phyloP scores from a whole-genome alignment of 305 asterid species.

The Coffea humblotiana region DNA sequence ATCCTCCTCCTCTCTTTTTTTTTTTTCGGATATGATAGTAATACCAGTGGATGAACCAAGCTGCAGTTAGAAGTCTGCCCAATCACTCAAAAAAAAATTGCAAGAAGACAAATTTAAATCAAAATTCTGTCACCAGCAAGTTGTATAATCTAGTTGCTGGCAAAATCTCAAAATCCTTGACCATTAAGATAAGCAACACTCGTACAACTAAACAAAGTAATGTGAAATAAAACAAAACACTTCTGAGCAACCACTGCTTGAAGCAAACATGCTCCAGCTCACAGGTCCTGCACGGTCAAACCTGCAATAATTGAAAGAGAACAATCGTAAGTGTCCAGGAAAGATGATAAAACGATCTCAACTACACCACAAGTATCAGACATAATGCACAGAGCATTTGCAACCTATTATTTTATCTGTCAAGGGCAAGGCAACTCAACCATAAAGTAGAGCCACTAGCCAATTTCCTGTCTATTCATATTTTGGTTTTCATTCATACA shows the following conservation, averaged over 20 bases:
- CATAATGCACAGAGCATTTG: background rate
- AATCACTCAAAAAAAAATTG: background rate
- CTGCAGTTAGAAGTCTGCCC: background rate
- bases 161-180: constrained; percentile 4
- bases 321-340: background rate
- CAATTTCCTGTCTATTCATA: background rate
- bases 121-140: background rate
- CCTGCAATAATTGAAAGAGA: constrained; percentile 5
- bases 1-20: no score
- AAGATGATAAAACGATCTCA: background rate
- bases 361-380: background rate
- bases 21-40: no score
- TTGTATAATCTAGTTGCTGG: background rate
- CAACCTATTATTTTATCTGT: no score
- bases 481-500: background rate
- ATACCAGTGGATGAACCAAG: background rate
- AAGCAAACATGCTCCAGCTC: constrained; percentile 2
- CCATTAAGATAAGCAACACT: background rate
- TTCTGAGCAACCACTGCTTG: constrained; percentile 17
- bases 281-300: constrained; percentile 29
- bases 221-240: background rate
- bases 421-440: background rate
- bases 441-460: background rate
- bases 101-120: background rate
- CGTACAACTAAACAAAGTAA: background rate